These are phyloP conservation scores for Aquilaria yunnanensis DNA, from an alignment of 345 rosid species.

Conservation along the genomic window DNA sequence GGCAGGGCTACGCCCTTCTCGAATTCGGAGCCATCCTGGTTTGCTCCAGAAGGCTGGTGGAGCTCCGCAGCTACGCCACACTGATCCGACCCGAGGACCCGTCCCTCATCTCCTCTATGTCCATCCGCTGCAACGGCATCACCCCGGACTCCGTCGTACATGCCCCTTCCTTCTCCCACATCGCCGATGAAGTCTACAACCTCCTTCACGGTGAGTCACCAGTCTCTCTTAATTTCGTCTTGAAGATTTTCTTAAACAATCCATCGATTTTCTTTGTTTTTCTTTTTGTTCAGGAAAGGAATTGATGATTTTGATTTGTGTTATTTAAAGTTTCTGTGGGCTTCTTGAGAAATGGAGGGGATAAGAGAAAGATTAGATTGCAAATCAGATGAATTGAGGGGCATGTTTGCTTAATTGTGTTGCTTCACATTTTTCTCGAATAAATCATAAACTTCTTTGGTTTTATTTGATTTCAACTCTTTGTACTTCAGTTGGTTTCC, in stretches of 20 bases:
- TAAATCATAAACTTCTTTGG: no score
- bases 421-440: no score
- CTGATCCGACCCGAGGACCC: slow-evolving; percentile 65
- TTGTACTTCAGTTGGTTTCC: no score
- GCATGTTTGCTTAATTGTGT: no score
- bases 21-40: slow-evolving; percentile 85
- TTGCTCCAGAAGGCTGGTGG: slow-evolving; percentile 62
- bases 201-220: slow-evolving; percentile 52
- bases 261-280: background rate
- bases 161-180: slow-evolving; percentile 56
- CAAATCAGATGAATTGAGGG: no score
- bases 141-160: slow-evolving; percentile 39
- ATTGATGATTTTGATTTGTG: no score
- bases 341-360: no score
- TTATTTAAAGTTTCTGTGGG: no score
- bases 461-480: no score
- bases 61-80: slow-evolving; percentile 58
- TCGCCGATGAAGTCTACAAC: slow-evolving; percentile 68
- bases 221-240: background rate
- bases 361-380: no score
- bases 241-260: background rate
- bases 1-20: slow-evolving; percentile 54
- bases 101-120: slow-evolving; percentile 46
- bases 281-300: no score
- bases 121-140: slow-evolving; percentile 69